Evolutionary conservation across 1,284 basidiomycete genomes (phyloP).

Genomic region (Pyrrhoderma noxium): DNA sequence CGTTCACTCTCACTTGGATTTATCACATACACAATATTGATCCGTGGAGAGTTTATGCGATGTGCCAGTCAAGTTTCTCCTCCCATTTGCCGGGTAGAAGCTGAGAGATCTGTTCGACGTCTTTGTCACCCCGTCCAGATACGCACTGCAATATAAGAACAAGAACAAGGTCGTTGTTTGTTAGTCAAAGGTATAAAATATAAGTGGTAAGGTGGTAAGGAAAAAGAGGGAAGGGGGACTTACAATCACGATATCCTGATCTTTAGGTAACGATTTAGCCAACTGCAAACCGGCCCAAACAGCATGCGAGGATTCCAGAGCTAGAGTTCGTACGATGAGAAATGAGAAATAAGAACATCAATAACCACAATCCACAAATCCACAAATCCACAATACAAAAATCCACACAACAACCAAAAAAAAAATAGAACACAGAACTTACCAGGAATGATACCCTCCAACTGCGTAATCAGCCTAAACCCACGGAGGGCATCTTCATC

Average conservation of each 20-base stretch:
- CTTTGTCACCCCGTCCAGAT: slow-evolving; percentile 90
- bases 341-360: too few relatives aligned
- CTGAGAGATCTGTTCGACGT: slow-evolving; percentile 87
- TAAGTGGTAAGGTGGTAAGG: neutral
- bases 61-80: slow-evolving; percentile 83
- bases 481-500: slow-evolving; percentile 91
- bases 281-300: slow-evolving; percentile 86
- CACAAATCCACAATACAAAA: too few relatives aligned
- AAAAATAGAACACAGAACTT: slow-evolving; percentile 24
- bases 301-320: slow-evolving; percentile 93
- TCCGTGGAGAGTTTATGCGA: slow-evolving; percentile 26
- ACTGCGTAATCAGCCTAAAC: slow-evolving; percentile 86
- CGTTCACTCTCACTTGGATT: neutral
- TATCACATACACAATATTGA: too few relatives aligned
- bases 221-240: slow-evolving; percentile 28
- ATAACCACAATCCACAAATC: too few relatives aligned
- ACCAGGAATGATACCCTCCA: slow-evolving; percentile 97
- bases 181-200: too few relatives aligned
- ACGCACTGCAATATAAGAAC: slow-evolving; percentile 49
- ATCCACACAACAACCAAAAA: slow-evolving; percentile 2
- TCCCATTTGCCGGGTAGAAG: slow-evolving; percentile 83
- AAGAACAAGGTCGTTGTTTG: too few relatives aligned
- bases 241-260: slow-evolving; percentile 86
- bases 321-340: slow-evolving; percentile 31
- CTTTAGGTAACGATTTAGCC: slow-evolving; percentile 81